These are phyloP conservation scores for Echinochloa phyllopogon DNA, from an alignment of 176 grass and related monocot species.

Conservation along the genomic window DNA sequence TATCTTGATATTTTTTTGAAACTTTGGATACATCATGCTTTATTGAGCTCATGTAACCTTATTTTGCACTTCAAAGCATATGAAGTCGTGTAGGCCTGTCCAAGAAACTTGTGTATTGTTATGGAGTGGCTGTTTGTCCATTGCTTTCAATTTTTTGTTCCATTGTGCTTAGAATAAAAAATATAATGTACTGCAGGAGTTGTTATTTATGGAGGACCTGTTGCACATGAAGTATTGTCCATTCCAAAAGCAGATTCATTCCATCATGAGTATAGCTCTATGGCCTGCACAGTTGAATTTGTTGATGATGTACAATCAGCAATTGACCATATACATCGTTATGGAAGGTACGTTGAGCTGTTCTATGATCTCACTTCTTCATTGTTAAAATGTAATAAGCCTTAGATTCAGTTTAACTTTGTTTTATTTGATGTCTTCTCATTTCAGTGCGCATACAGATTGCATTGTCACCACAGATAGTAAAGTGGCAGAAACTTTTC, in stretches of 20 bases:
- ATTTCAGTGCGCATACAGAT: conserved; percentile 90
- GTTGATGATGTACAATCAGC: conserved; percentile 85
- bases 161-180: background rate
- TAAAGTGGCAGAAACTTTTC: conserved; percentile 72
- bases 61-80: conserved; percentile 12
- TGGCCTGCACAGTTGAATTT: conserved; percentile 87
- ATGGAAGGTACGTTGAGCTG: conserved; percentile 73
- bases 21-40: conserved; percentile 16
- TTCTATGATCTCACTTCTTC: background rate
- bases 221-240: conserved; percentile 54
- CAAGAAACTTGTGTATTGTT: background rate
- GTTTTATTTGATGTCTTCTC: background rate
- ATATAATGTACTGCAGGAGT: conserved; percentile 61
- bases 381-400: background rate
- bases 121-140: background rate
- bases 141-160: conserved; percentile 2
- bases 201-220: conserved; percentile 73
- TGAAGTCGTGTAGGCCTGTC: background rate
- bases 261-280: conserved; percentile 84
- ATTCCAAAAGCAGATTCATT: conserved; percentile 68
- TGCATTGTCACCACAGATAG: conserved; percentile 78
- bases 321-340: conserved; percentile 88
- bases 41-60: background rate
- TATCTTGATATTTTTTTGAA: background rate
- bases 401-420: conserved; percentile 22